phyloP scores from a whole-genome alignment of 2,329 filamentous ascomycete species.

The Pseudogymnoascus sp. region DNA sequence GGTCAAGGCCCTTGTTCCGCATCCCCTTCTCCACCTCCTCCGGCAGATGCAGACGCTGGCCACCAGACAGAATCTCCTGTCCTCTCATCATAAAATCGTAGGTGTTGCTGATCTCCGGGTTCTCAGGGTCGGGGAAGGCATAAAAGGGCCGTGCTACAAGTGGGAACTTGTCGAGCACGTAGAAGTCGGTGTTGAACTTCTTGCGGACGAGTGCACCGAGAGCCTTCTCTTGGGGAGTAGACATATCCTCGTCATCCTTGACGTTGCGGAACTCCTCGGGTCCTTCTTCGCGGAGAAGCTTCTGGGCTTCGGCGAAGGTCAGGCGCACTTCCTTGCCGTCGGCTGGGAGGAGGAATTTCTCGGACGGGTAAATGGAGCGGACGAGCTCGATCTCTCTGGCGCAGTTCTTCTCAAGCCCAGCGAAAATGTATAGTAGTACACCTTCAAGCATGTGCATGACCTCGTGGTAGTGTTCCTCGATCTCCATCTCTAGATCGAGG shows the following conservation, averaged over 20 bases:
- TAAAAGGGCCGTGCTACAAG: conserved; percentile 85
- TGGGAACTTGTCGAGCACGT: conserved; percentile 94
- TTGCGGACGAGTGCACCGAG: conserved; percentile 78
- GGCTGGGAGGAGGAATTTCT: conserved; percentile 69
- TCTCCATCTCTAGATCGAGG: conserved; percentile 87
- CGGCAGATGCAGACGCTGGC: conserved; percentile 83
- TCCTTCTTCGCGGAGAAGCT: conserved; percentile 69
- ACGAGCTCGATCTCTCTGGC: conserved; percentile 67
- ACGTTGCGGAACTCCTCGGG: conserved; percentile 61
- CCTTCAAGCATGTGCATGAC: conserved; percentile 66
- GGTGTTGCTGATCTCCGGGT: conserved; percentile 59
- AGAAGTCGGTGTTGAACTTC: conserved; percentile 94
- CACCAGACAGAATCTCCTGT: conserved; percentile 87
- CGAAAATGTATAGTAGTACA: conserved; percentile 73
- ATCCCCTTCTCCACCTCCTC: conserved; percentile 71
- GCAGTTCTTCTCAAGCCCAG: conserved; percentile 57
- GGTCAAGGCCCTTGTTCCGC: conserved; percentile 73
- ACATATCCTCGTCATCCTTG: conserved; percentile 71
- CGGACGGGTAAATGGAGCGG: conserved; percentile 68
- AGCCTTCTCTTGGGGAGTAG: conserved; percentile 78
- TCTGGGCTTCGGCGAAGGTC: conserved; percentile 71
- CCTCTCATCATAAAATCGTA: conserved; percentile 86
- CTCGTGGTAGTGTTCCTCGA: conserved; percentile 71
- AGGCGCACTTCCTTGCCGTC: conserved; percentile 69
- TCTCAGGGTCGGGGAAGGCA: conserved; percentile 69